These are phyloP conservation scores for Colletotrichum orbiculare DNA, from an alignment of 2,329 filamentous ascomycete species.

Conservation along the genomic window DNA sequence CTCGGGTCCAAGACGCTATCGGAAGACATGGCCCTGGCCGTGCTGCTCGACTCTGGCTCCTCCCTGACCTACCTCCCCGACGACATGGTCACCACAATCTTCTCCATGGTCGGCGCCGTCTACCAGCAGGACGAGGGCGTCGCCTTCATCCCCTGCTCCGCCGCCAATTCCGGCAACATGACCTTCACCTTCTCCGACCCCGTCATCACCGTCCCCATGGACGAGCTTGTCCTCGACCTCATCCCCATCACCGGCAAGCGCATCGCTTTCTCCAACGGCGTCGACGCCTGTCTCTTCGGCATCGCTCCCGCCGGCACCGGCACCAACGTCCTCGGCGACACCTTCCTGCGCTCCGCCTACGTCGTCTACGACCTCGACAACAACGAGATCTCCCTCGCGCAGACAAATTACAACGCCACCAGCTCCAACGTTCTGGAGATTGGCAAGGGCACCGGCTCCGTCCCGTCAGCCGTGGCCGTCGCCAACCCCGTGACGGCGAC, in stretches of 20 bases:
- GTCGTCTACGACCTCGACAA: slow-evolving; percentile 80
- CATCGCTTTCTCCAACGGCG: slow-evolving; percentile 64
- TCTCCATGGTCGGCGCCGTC: slow-evolving; percentile 66
- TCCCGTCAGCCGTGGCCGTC: slow-evolving; percentile 67
- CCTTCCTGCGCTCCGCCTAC: slow-evolving; percentile 80
- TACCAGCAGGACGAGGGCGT: slow-evolving; percentile 64
- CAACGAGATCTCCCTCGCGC: slow-evolving; percentile 76
- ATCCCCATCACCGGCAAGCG: slow-evolving; percentile 57
- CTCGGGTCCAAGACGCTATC: slow-evolving; percentile 56
- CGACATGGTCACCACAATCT: slow-evolving; percentile 64
- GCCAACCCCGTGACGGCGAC: slow-evolving; percentile 61
- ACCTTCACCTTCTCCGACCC: slow-evolving; percentile 66
- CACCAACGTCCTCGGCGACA: slow-evolving; percentile 76
- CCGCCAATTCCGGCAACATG: slow-evolving; percentile 55
- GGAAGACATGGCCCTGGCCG: slow-evolving; percentile 65
- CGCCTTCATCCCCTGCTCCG: slow-evolving; percentile 71
- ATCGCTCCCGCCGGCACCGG: slow-evolving; percentile 67
- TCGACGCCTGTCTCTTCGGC: slow-evolving; percentile 73
- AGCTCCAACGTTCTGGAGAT: slow-evolving; percentile 66
- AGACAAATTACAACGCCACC: slow-evolving; percentile 71
- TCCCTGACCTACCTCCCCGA: slow-evolving; percentile 75
- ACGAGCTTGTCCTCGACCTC: slow-evolving; percentile 69
- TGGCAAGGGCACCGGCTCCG: slow-evolving; percentile 54
- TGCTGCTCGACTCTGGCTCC: slow-evolving; percentile 78
- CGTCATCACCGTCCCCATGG: slow-evolving; percentile 65